phyloP scores from a whole-genome alignment of 2,329 filamentous ascomycete genomes.

The Aquanectria penicillioides region DNA sequence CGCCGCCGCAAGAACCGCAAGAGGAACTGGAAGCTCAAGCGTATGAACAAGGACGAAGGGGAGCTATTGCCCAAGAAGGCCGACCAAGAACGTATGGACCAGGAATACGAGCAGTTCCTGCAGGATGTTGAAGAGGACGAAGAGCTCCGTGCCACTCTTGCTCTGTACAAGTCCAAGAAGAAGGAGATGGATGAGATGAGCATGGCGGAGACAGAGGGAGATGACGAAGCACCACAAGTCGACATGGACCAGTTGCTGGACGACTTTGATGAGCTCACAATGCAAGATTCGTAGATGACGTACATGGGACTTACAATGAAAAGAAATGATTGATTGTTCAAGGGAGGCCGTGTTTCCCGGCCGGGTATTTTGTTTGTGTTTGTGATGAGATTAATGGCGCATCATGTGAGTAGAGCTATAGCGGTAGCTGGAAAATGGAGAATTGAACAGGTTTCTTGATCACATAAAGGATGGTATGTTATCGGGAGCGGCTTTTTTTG shows the following conservation, averaged over 20 bases:
- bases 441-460: slow-evolving; percentile 15
- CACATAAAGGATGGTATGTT: slow-evolving; percentile 52
- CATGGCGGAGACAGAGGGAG: slow-evolving; percentile 71
- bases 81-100: slow-evolving; percentile 87
- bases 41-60: slow-evolving; percentile 89
- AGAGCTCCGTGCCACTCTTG: slow-evolving; percentile 84
- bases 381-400: background rate
- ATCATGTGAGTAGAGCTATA: background rate
- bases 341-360: too few species aligned
- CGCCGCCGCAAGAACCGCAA: slow-evolving; percentile 82
- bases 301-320: slow-evolving; percentile 35
- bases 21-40: slow-evolving; percentile 94
- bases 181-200: slow-evolving; percentile 73
- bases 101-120: slow-evolving; percentile 97
- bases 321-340: too few species aligned
- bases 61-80: slow-evolving; percentile 87
- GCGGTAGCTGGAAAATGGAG: background rate
- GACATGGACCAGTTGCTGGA: slow-evolving; percentile 86
- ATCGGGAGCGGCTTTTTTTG: slow-evolving; percentile 38
- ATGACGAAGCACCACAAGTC: slow-evolving; percentile 75
- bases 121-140: slow-evolving; percentile 95
- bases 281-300: slow-evolving; percentile 51
- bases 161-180: slow-evolving; percentile 80
- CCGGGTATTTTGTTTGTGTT: too few species aligned
- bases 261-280: slow-evolving; percentile 85